Conservation (phyloP, 2,329 filamentous ascomycete genomes). For the Pseudovirgaria hyperparasitica region DNA sequence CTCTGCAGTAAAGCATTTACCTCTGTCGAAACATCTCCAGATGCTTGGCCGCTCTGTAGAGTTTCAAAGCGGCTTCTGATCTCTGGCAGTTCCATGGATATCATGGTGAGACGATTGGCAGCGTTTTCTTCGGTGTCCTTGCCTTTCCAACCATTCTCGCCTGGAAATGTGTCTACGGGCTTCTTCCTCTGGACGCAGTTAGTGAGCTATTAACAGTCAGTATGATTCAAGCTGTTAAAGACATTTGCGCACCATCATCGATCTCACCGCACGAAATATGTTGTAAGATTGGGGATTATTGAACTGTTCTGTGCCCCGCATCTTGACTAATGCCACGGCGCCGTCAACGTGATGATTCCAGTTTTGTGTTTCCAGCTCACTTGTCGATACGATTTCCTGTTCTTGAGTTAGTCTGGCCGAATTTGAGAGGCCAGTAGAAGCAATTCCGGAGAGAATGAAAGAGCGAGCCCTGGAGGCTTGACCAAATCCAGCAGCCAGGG, state of each 20-base stretch:
- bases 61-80: slow-evolving; percentile 21
- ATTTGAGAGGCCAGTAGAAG: too few relatives aligned
- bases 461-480: too few relatives aligned
- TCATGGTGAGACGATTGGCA: slow-evolving; percentile 25
- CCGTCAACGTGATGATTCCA: slow-evolving; percentile 29
- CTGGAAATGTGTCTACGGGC: slow-evolving; percentile 25
- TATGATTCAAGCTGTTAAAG: neutral
- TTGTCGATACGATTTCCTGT: slow-evolving; percentile 25
- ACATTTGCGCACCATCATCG: slow-evolving; percentile 24
- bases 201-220: slow-evolving; percentile 18
- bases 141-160: slow-evolving; percentile 20
- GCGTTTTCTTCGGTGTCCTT: slow-evolving; percentile 22
- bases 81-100: slow-evolving; percentile 26
- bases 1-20: slow-evolving; percentile 20
- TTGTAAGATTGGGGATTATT: slow-evolving; percentile 22
- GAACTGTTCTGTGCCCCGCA: slow-evolving; percentile 26
- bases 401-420: too few relatives aligned
- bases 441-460: too few relatives aligned
- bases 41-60: slow-evolving; percentile 14
- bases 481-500: too few relatives aligned
- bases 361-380: slow-evolving; percentile 20
- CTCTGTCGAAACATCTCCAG: slow-evolving; percentile 11
- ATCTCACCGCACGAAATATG: slow-evolving; percentile 27
- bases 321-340: slow-evolving; percentile 24
- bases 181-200: slow-evolving; percentile 26